Percentiles rank a stretch among this genome's conserved stretches.
Conservation (phyloP, 1,284 basidiomycete species). For the Sporisorium graminicola region DNA sequence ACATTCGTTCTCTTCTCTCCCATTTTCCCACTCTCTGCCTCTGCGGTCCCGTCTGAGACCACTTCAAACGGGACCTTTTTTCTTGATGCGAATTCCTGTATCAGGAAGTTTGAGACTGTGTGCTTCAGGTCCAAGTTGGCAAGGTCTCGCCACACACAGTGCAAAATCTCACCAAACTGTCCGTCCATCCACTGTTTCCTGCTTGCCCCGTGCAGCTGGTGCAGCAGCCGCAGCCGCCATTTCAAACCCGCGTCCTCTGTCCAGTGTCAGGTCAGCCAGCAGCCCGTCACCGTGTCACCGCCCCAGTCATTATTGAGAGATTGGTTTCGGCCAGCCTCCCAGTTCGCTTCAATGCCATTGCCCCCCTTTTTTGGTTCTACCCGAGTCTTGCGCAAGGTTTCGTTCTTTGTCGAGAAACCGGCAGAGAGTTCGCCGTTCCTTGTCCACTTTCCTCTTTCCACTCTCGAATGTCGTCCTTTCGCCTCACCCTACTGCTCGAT, state of each 20-base stretch:
- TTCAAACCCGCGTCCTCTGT: too few relatives aligned
- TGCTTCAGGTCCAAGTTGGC: background rate
- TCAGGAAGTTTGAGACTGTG: background rate
- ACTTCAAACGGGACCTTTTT: background rate
- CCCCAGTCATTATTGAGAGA: too few relatives aligned
- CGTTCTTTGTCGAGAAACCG: too few relatives aligned
- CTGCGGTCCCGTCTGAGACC: background rate
- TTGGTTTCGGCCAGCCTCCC: too few relatives aligned
- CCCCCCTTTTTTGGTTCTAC: background rate
- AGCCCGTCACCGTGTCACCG: too few relatives aligned
- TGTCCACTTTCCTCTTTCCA: background rate
- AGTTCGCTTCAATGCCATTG: background rate
- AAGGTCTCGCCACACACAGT: constrained; percentile 5
- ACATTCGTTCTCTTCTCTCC: background rate
- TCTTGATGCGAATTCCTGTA: too few relatives aligned
- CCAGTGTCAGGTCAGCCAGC: too few relatives aligned
- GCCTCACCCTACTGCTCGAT: too few relatives aligned
- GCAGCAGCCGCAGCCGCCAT: too few relatives aligned
- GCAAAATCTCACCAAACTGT: too few relatives aligned
- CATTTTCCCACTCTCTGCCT: background rate
- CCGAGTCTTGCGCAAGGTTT: constrained; percentile 1
- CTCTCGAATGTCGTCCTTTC: background rate
- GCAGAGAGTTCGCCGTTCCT: constrained; percentile 5
- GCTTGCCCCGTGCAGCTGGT: too few relatives aligned
- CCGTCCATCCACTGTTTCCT: too few relatives aligned